phyloP scores from a whole-genome alignment of 805 yeast species.

The Metschnikowia kunwiensis region DNA sequence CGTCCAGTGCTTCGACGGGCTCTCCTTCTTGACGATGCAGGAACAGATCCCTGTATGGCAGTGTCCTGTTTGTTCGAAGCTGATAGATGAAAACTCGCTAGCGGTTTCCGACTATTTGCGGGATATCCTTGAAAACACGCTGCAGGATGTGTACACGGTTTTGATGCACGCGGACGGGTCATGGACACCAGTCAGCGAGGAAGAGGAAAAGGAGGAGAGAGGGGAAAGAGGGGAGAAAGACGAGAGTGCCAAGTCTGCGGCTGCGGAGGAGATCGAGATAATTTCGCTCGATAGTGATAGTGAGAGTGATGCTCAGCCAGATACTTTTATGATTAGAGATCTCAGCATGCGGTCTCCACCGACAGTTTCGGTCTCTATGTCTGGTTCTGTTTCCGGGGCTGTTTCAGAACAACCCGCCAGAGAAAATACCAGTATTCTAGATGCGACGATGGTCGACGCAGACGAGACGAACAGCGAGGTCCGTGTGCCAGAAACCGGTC shows the following conservation, averaged over 20 bases:
- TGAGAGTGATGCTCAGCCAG: conserved; percentile 40
- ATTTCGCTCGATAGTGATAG: conserved; percentile 52
- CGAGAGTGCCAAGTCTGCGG: background rate
- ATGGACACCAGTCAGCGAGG: conserved; percentile 48
- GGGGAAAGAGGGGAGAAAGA: too few relatives aligned
- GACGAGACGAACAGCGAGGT: background rate
- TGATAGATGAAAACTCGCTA: conserved; percentile 52
- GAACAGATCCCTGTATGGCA: conserved; percentile 79
- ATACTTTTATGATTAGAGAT: too few relatives aligned
- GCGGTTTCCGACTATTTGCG: conserved; percentile 71
- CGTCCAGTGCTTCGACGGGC: conserved; percentile 84
- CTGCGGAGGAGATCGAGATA: conserved; percentile 35
- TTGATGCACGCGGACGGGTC: conserved; percentile 68
- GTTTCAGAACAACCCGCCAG: background rate
- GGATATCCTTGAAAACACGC: conserved; percentile 55
- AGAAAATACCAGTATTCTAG: background rate
- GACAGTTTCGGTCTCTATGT: too few relatives aligned
- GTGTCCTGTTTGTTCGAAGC: conserved; percentile 76
- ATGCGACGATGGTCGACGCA: background rate
- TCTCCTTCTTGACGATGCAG: conserved; percentile 70
- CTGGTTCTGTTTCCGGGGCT: too few relatives aligned
- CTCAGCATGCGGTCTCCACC: too few relatives aligned
- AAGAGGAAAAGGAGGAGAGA: conserved; percentile 6
- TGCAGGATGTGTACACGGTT: conserved; percentile 59
- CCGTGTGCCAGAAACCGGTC: too few relatives aligned